Percentiles rank a stretch among this genome's conserved stretches.
Conservation (phyloP, 2,329 filamentous ascomycete genomes). For the Ceratocystiopsis brevicomis region DNA sequence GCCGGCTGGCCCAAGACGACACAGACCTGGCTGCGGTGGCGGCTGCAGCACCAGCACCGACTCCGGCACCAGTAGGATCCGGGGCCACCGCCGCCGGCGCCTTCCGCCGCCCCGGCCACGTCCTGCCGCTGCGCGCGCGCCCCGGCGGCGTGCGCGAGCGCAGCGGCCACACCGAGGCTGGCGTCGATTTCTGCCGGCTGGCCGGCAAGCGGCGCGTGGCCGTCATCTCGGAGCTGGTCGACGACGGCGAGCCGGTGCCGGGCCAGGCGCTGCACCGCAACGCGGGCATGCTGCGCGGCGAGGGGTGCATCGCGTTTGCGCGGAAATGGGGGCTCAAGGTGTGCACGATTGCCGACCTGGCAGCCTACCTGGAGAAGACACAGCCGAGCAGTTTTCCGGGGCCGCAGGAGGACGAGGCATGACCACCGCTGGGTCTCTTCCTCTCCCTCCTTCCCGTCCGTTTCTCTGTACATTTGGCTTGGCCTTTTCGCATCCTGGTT, state of each 20-base stretch:
- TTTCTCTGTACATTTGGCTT: neutral
- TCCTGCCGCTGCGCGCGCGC: slow-evolving; percentile 65
- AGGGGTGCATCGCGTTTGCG: slow-evolving; percentile 77
- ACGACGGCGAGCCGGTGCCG: slow-evolving; percentile 55
- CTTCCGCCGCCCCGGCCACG: slow-evolving; percentile 74
- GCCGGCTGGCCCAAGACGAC: slow-evolving; percentile 40
- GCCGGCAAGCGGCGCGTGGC: slow-evolving; percentile 60
- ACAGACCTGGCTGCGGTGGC: slow-evolving; percentile 2
- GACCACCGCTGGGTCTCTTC: neutral
- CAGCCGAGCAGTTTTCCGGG: slow-evolving; percentile 29
- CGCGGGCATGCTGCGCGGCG: slow-evolving; percentile 80
- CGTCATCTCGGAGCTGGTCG: slow-evolving; percentile 82
- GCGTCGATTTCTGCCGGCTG: slow-evolving; percentile 72
- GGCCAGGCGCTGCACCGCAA: slow-evolving; percentile 46
- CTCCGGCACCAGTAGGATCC: slow-evolving; percentile 17
- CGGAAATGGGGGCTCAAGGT: slow-evolving; percentile 77
- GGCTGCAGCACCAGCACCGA: neutral
- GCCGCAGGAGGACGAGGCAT: slow-evolving; percentile 7
- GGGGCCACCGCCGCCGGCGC: slow-evolving; percentile 33
- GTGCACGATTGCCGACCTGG: slow-evolving; percentile 86
- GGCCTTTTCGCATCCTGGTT: too few relatives aligned
- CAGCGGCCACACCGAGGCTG: slow-evolving; percentile 82
- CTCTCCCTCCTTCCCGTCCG: neutral
- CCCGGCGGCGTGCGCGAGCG: slow-evolving; percentile 65
- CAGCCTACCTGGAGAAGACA: slow-evolving; percentile 57